phyloP scores from a whole-genome alignment of 345 rosid genomes.

The Euphorbia lathyris region DNA sequence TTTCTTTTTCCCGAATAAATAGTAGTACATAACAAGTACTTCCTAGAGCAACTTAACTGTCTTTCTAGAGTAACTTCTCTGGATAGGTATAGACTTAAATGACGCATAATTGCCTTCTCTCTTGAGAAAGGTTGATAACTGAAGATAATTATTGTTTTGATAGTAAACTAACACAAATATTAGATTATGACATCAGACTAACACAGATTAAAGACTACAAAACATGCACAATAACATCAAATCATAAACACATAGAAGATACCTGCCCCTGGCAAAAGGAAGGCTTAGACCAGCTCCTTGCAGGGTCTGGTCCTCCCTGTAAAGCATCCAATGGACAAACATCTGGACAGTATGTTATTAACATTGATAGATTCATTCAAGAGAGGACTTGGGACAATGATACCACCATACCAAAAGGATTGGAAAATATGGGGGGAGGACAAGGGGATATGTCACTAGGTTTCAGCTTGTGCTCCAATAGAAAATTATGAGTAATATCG shows the following conservation, averaged over 20 bases:
- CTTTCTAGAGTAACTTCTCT: too few species aligned
- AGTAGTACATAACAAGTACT: too few species aligned
- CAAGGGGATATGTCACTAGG: background rate
- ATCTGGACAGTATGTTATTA: background rate
- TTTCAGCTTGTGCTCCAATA: conserved; percentile 7
- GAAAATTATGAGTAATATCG: background rate
- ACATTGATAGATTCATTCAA: background rate
- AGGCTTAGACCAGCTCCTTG: background rate
- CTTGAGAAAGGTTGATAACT: too few species aligned
- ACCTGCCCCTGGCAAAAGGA: background rate
- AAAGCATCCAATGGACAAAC: background rate
- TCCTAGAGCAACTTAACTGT: too few species aligned
- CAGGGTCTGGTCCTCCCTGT: background rate
- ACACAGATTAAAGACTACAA: too few species aligned
- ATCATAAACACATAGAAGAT: background rate
- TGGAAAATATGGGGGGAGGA: background rate
- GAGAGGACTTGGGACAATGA: background rate
- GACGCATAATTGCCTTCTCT: too few species aligned
- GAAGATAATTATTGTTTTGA: background rate
- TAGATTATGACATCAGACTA: too few species aligned
- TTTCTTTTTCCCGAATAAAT: too few species aligned
- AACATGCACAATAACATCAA: too few species aligned
- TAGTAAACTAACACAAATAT: background rate
- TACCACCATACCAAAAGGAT: background rate
- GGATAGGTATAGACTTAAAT: too few species aligned